phyloP scores from a whole-genome alignment of 257 asterid genomes.

The Solanum etuberosum region DNA sequence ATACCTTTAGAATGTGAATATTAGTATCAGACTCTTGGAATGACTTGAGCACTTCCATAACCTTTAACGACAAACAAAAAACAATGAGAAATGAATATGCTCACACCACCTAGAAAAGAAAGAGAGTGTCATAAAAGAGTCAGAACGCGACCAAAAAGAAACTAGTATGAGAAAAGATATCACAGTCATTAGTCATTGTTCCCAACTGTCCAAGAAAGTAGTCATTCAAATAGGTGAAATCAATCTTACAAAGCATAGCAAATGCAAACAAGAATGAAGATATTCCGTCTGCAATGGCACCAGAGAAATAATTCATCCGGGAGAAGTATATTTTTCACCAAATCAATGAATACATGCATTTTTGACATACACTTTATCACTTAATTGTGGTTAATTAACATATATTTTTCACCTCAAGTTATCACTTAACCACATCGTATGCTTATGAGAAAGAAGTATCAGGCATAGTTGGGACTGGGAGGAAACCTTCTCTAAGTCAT shows the following conservation, averaged over 20 bases:
- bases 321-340: too few species aligned
- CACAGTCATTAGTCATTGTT: neutral
- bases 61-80: conserved; percentile 19
- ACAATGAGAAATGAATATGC: neutral
- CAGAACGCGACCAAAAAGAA: too few species aligned
- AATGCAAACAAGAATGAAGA: too few species aligned
- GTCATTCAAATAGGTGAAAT: too few species aligned
- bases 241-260: too few species aligned
- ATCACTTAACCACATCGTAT: neutral
- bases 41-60: conserved; percentile 83
- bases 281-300: too few species aligned
- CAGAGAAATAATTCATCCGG: too few species aligned
- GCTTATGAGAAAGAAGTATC: neutral
- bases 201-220: neutral
- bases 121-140: too few species aligned
- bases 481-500: conserved; percentile 72
- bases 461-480: neutral
- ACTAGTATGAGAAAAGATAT: too few species aligned
- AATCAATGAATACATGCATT: neutral
- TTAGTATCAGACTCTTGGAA: conserved; percentile 64
- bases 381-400: neutral
- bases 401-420: neutral
- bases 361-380: neutral
- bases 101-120: too few species aligned
- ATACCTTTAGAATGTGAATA: conserved; percentile 63